Base-by-base conservation (phyloP, 441 rosid species). In the Brassica hybrid region DNA sequence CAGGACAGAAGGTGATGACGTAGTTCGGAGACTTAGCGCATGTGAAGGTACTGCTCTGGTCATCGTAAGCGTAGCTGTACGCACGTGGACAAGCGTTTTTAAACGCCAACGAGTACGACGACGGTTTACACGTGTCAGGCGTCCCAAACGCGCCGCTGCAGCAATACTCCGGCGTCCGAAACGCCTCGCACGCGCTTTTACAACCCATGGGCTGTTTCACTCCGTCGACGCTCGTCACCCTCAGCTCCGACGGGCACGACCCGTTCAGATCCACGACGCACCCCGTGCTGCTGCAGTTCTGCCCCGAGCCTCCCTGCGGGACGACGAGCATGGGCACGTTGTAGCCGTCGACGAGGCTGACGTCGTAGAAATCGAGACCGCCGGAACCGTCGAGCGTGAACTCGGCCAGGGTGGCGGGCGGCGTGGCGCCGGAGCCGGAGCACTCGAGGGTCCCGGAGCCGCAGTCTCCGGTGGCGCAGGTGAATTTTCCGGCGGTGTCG, bases 21-120 rank as follows among this genome's bases (percentile, higher is more conserved):
- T 94, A 94, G 63, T 90, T 84, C 12, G 89, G 85, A 4, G 93
- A 86, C 2, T 83, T 73, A 5, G 94, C 83, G 74, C 99, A 94
- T 13, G 98, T 94, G 87, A 94, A 94, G 78, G 98, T 94, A 72
- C 99, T 94, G 30, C 88, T 85, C 80, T 82, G 82, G 38, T 94
- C 98, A 73, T 93, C 99, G 65, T 94, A 94, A 5, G 99, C 99
- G 54, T 93, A 94, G 90, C 99, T 94, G 83, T 94, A 94, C 7
- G 99, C 97, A 64, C 68, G 84, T 19, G 97, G 99, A 27, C 99
- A 94, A 2, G 94, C 94, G 67, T 32, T 86, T 80, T 94, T 94
- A 71, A 94, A 94, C 1, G 74, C 60, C 85, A 80, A 66, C 16
- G 98, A 88, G 67, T 93, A 94, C 1, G 86, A 71, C 18, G 97